phyloP scores from a whole-genome alignment of 495 filamentous ascomycete genomes.

The Rhypophila decipiens region DNA sequence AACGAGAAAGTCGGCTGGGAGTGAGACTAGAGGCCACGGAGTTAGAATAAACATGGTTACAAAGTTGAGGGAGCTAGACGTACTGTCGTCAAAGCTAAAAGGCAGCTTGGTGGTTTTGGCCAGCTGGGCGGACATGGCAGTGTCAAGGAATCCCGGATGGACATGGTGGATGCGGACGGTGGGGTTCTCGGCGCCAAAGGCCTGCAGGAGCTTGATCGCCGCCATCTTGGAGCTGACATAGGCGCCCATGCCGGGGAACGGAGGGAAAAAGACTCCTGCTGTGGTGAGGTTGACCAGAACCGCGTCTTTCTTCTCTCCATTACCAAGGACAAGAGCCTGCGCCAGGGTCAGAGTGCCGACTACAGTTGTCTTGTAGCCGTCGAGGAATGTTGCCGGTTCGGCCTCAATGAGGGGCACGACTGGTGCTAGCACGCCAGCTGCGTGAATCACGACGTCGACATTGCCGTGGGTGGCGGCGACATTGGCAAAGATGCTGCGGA shows the following conservation, averaged over 20 bases:
- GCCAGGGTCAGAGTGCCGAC: conserved; percentile 24
- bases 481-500: background rate
- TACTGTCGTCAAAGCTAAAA: conserved; percentile 26
- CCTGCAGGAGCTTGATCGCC: background rate
- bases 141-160: conserved; percentile 1
- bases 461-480: background rate
- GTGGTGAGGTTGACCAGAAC: background rate
- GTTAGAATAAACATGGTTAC: background rate
- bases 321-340: conserved; percentile 22
- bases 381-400: conserved; percentile 16
- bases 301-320: background rate
- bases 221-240: conserved; percentile 3
- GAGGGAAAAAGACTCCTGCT: background rate
- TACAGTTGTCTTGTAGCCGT: conserved; percentile 31
- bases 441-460: conserved; percentile 31
- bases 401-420: conserved; percentile 16
- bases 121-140: background rate
- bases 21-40: conserved; percentile 14
- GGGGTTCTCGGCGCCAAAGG: background rate
- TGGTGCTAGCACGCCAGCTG: conserved; percentile 22
- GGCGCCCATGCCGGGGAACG: background rate
- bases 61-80: background rate
- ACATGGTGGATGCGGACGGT: background rate
- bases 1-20: conserved; percentile 40
- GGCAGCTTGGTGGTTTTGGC: background rate